Base-by-base conservation (phyloP, 495 filamentous ascomycete genomes). In the Tuber borchii region DNA sequence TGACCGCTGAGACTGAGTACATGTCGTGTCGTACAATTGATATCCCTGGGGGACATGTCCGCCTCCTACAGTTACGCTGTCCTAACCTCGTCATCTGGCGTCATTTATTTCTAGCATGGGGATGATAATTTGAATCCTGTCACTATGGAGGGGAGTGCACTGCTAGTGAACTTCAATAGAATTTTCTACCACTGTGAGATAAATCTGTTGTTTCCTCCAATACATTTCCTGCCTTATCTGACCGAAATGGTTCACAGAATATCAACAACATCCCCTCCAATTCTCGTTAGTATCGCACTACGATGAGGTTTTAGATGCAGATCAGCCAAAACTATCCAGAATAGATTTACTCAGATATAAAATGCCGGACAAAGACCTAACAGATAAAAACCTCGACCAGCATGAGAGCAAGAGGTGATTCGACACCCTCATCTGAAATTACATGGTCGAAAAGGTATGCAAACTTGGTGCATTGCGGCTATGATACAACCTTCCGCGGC, bases 1-100 rank as follows among this genome's bases (percentile, higher is more conserved):
- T 98, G 86, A 99, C 95, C n/a, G 95, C 95, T 42, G 95, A 99
- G 84, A 99, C 95, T 8, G 95, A 96, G 73, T 99, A 99, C 86
- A 99, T 99, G 96, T 97, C 94, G 76, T 90, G 95, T 85, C 91
- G 95, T 65, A 84, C 98, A 84, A 98, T n/a, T 99, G 95, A 99
- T 98, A 85, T 95, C 93, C 0, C 86, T 99, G 48, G 95, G 98
- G 82, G 95, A 99, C 88, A 86, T 98, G 12, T 95, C 93, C 0
- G 91, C 91, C 0, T 88, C 91, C 80, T 99, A 99, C 79, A 96
- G 98, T 83, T 87, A 95, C 82, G 97, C 96, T 2, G 96, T 99
- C 2, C 90, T 96, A 71, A 97, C 94, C 44, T 95, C 93, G 3
- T 90, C 90, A 20, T 89, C 90, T 48, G 89, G 89, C 37, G 91